A percentile compares a stretch with the other conserved stretches of the same genome.
These are phyloP conservation scores for Yamadazyma conglobata DNA, from an alignment of 1,139 yeast genomes.

Conservation along the genomic window DNA sequence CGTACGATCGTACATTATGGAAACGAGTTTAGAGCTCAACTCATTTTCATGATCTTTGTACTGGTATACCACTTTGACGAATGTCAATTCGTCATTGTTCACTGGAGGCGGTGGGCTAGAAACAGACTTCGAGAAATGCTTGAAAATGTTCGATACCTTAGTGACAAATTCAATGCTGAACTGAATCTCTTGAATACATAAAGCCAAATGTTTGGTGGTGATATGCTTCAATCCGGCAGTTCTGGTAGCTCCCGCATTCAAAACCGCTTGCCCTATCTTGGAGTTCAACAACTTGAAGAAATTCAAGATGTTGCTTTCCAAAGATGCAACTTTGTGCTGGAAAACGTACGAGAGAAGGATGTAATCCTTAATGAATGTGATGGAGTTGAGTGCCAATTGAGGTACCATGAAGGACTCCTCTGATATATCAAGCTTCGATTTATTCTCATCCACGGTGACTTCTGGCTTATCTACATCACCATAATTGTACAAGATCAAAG, in stretches of 20 bases:
- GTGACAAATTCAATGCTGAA: constrained; percentile 30
- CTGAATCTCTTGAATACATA: constrained; percentile 59
- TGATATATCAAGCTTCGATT: constrained; percentile 36
- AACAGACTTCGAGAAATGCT: constrained; percentile 3
- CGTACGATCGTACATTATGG: constrained; percentile 69
- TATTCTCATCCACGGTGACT: constrained; percentile 3
- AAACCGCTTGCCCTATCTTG: constrained; percentile 57
- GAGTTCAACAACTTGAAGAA: constrained; percentile 53
- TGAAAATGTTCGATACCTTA: constrained; percentile 18
- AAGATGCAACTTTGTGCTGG: constrained; percentile 32
- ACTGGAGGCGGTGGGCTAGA: constrained; percentile 5
- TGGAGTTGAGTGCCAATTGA: constrained; percentile 28
- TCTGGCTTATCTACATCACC: constrained; percentile 9
- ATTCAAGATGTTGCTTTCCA: constrained; percentile 47
- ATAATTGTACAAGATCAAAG: constrained; percentile 28
- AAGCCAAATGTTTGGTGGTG: constrained; percentile 69
- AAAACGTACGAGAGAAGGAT: constrained; percentile 47
- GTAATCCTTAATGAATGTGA: constrained; percentile 46
- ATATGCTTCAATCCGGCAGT: constrained; percentile 75
- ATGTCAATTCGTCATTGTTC: constrained; percentile 35
- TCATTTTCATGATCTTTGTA: constrained; percentile 64
- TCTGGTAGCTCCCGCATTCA: constrained; percentile 75
- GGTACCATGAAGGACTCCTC: constrained; percentile 44
- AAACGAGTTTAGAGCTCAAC: constrained; percentile 61
- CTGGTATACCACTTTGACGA: constrained; percentile 26